Base-by-base conservation (phyloP, 306 rosid genomes). In the Vachellia pachyceras region DNA sequence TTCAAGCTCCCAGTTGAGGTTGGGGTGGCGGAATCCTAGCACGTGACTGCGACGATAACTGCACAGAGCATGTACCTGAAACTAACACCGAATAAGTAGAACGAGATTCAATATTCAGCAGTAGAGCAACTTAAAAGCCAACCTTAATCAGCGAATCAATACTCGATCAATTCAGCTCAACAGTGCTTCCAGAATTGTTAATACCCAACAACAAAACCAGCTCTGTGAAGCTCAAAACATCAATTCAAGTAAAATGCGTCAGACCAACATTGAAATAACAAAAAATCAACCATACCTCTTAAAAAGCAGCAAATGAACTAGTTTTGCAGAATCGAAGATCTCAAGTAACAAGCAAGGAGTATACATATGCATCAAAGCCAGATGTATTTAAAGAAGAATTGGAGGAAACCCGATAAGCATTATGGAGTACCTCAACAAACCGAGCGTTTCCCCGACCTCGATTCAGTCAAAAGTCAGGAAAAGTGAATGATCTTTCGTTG, bases 391-490 rank as follows among this genome's bases (percentile, higher is more conserved):
- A 37, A 5, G 11, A 52, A 22, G 55, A 66, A 80, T 22, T 15
- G n/a, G 77, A 69, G 14, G 57, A 68, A 80, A 76, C 45, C 47
- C 49, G 72, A 80, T 74, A 73, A 84, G 79, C 81, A 80, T 58
- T 83, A n/a, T n/a, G n/a, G 74, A 85, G 77, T 75, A 90, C 92
- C 94, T 88, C 76, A 92, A 83, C 37, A 73, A 88, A 85, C 68
- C 71, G 75, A 76, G 84, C 80, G 85, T 87, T 69, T 91, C 76
- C 78, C 72, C 82, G 77, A 81, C 80, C 84, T 82, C 82, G 88
- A 83, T 86, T 92, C 84, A 79, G 93, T 88, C 87, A 83, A 87
- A 79, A 81, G 84, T 73, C 78, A 83, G 58, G 72, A 82, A 89
- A 86, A 85, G 87, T 85, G 75, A 80, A 69, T 69, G 55, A 72